Evolutionary conservation across 2,329 filamentous ascomycete species (phyloP).

Genomic region (Xenosphaeropsis pyriputrescens): DNA sequence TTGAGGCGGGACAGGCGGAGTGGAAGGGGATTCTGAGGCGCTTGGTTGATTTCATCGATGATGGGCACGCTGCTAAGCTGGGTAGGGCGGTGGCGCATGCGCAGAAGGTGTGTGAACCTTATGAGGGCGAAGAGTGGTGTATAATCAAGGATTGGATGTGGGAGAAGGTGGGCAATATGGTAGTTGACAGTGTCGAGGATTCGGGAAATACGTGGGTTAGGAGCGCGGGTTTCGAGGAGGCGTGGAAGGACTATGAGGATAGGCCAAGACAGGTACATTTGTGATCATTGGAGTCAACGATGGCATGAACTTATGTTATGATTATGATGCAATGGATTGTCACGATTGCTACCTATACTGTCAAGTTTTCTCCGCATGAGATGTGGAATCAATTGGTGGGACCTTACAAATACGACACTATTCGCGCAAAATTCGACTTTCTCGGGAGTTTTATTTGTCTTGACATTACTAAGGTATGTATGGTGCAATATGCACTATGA

Average conservation of each 20-base stretch:
- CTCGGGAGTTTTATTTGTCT: too few species aligned
- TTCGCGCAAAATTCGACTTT: too few species aligned
- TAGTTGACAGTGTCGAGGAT: slow-evolving; percentile 43
- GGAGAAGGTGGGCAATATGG: slow-evolving; percentile 43
- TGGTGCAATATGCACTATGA: too few species aligned
- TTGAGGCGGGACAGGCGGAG: slow-evolving; percentile 11
- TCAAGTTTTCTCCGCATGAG: too few species aligned
- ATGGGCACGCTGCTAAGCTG: slow-evolving; percentile 72
- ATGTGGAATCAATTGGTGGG: too few species aligned
- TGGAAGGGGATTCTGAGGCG: slow-evolving; percentile 27
- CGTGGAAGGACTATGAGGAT: slow-evolving; percentile 35
- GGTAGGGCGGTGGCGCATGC: slow-evolving; percentile 55
- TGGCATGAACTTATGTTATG: too few species aligned
- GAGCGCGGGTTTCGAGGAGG: slow-evolving; percentile 45
- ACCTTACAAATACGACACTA: too few species aligned
- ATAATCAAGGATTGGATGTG: slow-evolving; percentile 41
- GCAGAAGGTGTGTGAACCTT: slow-evolving; percentile 32
- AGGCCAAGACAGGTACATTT: slow-evolving; percentile 7
- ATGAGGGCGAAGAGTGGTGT: slow-evolving; percentile 31
- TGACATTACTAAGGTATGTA: too few species aligned
- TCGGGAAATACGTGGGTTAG: slow-evolving; percentile 42
- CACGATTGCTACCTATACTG: too few species aligned
- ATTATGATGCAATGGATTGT: too few species aligned
- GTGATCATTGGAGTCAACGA: slow-evolving; percentile 1
- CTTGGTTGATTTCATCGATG: slow-evolving; percentile 42